Evolutionary conservation across 768 basidiomycete species (phyloP).

Genomic region (Lepiota venenata): DNA sequence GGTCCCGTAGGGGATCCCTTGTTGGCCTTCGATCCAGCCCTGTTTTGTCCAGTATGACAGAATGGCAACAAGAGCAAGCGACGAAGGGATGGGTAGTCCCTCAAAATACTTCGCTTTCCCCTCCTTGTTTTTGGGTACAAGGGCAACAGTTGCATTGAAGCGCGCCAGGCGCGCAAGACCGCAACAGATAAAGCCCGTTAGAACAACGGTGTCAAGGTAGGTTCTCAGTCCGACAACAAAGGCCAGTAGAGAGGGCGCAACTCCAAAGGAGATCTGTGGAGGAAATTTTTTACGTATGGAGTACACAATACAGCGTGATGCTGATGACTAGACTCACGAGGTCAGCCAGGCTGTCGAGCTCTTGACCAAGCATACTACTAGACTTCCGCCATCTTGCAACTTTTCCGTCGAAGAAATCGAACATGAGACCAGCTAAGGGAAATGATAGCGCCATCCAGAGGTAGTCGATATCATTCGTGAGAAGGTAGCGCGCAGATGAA

Average conservation of each 20-base stretch:
- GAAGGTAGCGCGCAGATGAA: constrained; percentile 85
- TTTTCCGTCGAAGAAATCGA: constrained; percentile 97
- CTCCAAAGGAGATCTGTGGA: constrained; percentile 90
- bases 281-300: constrained; percentile 7
- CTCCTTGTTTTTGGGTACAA: constrained; percentile 79
- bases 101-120: constrained; percentile 97
- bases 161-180: constrained; percentile 95
- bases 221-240: constrained; percentile 91
- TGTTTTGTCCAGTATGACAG: constrained; percentile 81
- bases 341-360: constrained; percentile 95
- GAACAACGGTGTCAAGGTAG: constrained; percentile 81
- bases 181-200: constrained; percentile 92
- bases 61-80: constrained; percentile 72
- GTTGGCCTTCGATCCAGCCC: constrained; percentile 80
- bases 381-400: constrained; percentile 97
- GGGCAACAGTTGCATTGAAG: constrained; percentile 97
- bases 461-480: constrained; percentile 73
- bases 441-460: constrained; percentile 85
- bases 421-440: constrained; percentile 92
- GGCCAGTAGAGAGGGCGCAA: constrained; percentile 91
- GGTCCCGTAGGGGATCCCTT: constrained; percentile 75
- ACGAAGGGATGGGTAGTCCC: constrained; percentile 94
- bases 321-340: constrained; percentile 51
- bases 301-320: constrained; percentile 3
- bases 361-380: constrained; percentile 94